Conservation (phyloP, 495 filamentous ascomycete genomes). For the Thozetella sp. region DNA sequence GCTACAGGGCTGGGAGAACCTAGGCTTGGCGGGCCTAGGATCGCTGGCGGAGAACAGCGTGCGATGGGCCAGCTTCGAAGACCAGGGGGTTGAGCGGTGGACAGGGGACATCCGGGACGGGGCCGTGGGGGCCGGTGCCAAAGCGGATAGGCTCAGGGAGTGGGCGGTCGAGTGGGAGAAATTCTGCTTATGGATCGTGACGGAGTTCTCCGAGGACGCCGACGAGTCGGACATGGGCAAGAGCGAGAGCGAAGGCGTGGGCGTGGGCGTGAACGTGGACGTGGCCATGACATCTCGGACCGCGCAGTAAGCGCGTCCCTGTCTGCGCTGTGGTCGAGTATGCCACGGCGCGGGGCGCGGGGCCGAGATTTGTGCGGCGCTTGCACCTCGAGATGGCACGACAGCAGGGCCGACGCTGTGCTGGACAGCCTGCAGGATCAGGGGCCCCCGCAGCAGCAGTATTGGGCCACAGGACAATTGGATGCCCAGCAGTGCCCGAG, state of each 20-base stretch:
- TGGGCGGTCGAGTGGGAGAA: slow-evolving; percentile 83
- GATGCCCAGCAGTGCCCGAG: no score
- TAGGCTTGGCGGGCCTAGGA: slow-evolving; percentile 80
- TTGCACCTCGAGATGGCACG: no score
- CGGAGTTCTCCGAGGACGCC: slow-evolving; percentile 68
- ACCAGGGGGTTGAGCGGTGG: slow-evolving; percentile 71
- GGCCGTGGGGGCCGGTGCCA: slow-evolving; percentile 69
- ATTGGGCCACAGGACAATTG: no score
- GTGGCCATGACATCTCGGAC: no score
- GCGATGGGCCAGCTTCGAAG: slow-evolving; percentile 85
- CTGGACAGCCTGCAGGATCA: no score
- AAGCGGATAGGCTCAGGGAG: slow-evolving; percentile 71
- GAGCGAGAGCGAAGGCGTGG: not conserved
- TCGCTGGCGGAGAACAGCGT: slow-evolving; percentile 91
- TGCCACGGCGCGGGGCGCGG: no score
- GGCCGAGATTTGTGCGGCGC: no score
- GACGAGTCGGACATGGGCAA: slow-evolving; percentile 3
- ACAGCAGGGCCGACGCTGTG: no score
- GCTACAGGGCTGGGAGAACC: slow-evolving; percentile 81
- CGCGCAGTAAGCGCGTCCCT: no score
- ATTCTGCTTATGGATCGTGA: slow-evolving; percentile 89
- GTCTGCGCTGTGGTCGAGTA: no score
- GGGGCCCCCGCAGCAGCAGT: no score
- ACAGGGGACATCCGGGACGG: slow-evolving; percentile 69
- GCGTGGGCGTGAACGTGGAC: no score